Evolutionary conservation across 2,329 filamentous ascomycete genomes (phyloP).

Genomic region (Calycina marina): DNA sequence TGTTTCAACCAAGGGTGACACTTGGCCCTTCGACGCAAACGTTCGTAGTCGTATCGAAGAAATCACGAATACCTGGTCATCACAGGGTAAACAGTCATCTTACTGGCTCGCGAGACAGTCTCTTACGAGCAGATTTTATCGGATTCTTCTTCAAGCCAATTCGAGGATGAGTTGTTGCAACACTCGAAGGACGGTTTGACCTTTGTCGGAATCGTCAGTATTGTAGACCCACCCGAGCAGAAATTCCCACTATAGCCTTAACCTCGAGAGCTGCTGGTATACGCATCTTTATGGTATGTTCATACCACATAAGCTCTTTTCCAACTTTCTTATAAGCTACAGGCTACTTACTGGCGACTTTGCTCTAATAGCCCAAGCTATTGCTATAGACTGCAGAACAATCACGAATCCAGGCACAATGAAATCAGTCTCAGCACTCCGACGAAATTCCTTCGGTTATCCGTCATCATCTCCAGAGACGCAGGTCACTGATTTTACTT

Average conservation of each 20-base stretch:
- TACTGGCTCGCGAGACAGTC: conserved; percentile 48
- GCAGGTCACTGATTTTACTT: conserved; percentile 2
- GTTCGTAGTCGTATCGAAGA: conserved; percentile 34
- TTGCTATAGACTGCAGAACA: conserved; percentile 55
- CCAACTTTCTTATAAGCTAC: background rate
- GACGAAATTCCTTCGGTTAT: conserved; percentile 11
- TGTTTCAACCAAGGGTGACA: conserved; percentile 38
- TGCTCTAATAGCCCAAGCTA: conserved; percentile 58
- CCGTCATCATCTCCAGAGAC: conserved; percentile 8
- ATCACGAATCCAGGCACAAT: conserved; percentile 35
- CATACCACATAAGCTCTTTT: background rate
- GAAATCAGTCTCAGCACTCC: conserved; percentile 33
- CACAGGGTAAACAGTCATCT: conserved; percentile 52
- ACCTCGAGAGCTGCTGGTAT: conserved; percentile 56
- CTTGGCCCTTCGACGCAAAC: conserved; percentile 32
- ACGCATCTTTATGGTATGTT: conserved; percentile 56
- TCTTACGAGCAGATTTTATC: conserved; percentile 26
- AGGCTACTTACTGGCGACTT: conserved; percentile 57
- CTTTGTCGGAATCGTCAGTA: conserved; percentile 48
- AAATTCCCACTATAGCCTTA: conserved; percentile 42
- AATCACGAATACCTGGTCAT: conserved; percentile 55
- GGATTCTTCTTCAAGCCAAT: conserved; percentile 30
- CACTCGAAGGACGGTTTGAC: conserved; percentile 36
- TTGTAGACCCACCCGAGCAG: conserved; percentile 45
- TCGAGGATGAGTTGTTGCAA: conserved; percentile 41